Percentiles rank a stretch among this genome's conserved stretches.
These are phyloP conservation scores for Pezicula rhizophila DNA, from an alignment of 2,329 filamentous ascomycete genomes.

Conservation along the genomic window DNA sequence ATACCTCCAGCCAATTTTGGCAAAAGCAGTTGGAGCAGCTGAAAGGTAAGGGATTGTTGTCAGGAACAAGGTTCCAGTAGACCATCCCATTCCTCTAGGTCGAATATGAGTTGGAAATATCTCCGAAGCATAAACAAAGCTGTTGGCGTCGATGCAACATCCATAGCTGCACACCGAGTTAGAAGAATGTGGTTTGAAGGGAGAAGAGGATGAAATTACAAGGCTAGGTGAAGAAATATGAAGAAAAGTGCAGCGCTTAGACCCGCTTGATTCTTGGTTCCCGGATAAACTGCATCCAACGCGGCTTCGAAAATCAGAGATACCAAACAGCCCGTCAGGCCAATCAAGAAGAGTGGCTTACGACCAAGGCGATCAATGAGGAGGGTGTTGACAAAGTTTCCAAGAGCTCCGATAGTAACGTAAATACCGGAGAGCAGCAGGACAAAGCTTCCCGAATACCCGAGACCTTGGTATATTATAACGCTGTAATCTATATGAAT, in stretches of 20 bases:
- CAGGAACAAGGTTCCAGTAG: not conserved
- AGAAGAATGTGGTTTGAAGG: too few relatives aligned
- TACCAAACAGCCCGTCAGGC: not conserved
- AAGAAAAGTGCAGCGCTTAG: conserved; percentile 4
- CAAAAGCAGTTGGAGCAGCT: conserved; percentile 1
- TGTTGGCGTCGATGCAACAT: conserved; percentile 1
- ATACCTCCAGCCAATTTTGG: conserved; percentile 3
- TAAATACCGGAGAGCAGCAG: conserved; percentile 37
- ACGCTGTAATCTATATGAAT: conserved; percentile 32
- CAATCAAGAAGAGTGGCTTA: conserved; percentile 4
- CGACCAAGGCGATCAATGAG: conserved; percentile 22
- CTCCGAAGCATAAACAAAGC: conserved; percentile 4
- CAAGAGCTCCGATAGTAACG: conserved; percentile 34
- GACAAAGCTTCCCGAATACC: conserved; percentile 31
- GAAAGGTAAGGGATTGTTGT: conserved; percentile 3
- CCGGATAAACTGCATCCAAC: conserved; percentile 1
- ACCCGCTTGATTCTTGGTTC: conserved; percentile 2
- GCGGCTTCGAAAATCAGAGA: conserved; percentile 1
- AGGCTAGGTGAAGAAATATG: not conserved
- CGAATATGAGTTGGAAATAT: conserved; percentile 10
- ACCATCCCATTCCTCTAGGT: conserved; percentile 2
- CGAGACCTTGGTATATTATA: conserved; percentile 32
- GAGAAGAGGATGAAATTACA: too few relatives aligned
- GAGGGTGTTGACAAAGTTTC: conserved; percentile 35
- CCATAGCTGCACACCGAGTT: not conserved